Conservation (phyloP, 371 early-diverging fungal species). For the Nematocida sp. region DNA sequence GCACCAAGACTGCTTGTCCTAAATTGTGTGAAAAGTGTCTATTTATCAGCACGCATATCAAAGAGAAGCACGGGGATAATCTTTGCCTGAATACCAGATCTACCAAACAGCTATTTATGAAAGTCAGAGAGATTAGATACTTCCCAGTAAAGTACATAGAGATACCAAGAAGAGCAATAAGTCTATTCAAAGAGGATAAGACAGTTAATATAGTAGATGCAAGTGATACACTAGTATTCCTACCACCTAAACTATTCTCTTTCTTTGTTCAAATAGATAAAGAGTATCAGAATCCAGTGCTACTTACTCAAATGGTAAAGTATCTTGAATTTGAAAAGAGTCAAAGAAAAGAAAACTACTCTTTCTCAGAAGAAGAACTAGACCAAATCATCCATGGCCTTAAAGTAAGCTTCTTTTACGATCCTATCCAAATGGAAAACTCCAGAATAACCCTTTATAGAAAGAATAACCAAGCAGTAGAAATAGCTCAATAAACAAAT, state of each 20-base stretch:
- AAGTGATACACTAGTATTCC: slow-evolving; percentile 6
- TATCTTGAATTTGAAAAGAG: slow-evolving; percentile 47
- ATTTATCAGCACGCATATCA: background rate
- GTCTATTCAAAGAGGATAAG: background rate
- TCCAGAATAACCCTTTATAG: slow-evolving; percentile 32
- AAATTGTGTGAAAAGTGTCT: slow-evolving; percentile 9
- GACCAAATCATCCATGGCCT: slow-evolving; percentile 27
- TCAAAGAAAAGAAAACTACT: background rate
- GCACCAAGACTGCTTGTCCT: slow-evolving; percentile 4
- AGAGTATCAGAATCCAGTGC: slow-evolving; percentile 25
- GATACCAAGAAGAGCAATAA: background rate
- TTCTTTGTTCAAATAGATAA: slow-evolving; percentile 19
- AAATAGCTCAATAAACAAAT: too few relatives aligned
- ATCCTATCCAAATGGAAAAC: slow-evolving; percentile 16
- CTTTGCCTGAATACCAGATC: slow-evolving; percentile 21
- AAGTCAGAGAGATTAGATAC: slow-evolving; percentile 19
- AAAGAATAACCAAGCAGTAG: slow-evolving; percentile 17
- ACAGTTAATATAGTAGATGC: slow-evolving; percentile 22
- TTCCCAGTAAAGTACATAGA: slow-evolving; percentile 22
- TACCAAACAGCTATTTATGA: slow-evolving; percentile 40
- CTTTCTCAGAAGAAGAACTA: background rate
- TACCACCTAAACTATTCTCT: background rate
- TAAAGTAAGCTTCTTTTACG: slow-evolving; percentile 26
- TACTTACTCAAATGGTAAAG: slow-evolving; percentile 39
- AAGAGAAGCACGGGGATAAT: background rate